Percentiles rank a stretch among this genome's conserved stretches.
Conservation (phyloP, 768 basidiomycete genomes). For the Suillus decipiens region DNA sequence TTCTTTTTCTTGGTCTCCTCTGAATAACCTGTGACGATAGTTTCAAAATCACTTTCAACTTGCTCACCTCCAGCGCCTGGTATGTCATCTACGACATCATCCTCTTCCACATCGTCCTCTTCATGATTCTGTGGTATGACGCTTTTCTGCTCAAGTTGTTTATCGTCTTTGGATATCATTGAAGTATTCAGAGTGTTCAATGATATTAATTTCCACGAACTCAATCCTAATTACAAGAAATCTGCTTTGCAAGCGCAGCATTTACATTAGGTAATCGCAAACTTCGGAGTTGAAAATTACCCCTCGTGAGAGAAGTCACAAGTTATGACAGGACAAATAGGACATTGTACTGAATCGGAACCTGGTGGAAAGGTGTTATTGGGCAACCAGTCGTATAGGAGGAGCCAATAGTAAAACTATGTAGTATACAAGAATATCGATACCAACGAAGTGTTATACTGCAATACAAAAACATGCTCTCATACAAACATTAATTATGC, state of each 20-base stretch:
- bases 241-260: background rate
- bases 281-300: too few relatives aligned
- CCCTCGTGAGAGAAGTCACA: background rate
- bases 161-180: slow-evolving; percentile 22
- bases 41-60: background rate
- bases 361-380: background rate
- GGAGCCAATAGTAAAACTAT: background rate
- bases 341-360: background rate
- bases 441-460: background rate
- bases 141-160: slow-evolving; percentile 17
- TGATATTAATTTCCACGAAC: background rate
- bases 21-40: background rate
- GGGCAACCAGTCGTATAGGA: background rate
- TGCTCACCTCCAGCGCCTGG: slow-evolving; percentile 30
- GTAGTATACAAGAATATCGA: slow-evolving; percentile 13
- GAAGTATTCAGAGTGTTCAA: slow-evolving; percentile 2
- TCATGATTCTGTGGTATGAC: slow-evolving; percentile 21
- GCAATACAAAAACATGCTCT: slow-evolving; percentile 1
- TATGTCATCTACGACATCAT: slow-evolving; percentile 27
- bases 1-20: slow-evolving; percentile 73
- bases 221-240: background rate
- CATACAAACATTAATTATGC: slow-evolving; percentile 37
- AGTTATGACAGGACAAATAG: background rate
- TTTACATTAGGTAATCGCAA: background rate
- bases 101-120: slow-evolving; percentile 35